Percentiles rank a stretch among this genome's conserved stretches.
Evolutionary conservation across 2,329 filamentous ascomycete species (phyloP).

Genomic region (Huntiella omanensis): DNA sequence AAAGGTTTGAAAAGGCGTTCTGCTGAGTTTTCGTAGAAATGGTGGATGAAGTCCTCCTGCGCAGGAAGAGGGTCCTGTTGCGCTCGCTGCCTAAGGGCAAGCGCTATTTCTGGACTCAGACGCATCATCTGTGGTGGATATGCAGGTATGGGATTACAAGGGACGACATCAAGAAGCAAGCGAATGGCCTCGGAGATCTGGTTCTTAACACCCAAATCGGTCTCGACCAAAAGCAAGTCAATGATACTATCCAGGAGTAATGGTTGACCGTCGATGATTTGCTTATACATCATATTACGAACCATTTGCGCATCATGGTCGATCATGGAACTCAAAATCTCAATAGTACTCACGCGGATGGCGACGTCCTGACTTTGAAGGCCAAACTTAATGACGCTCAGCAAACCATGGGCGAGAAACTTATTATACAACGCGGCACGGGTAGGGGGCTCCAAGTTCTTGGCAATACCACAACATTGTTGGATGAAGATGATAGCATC

Average conservation of each 20-base stretch:
- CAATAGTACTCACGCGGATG: conserved; percentile 79
- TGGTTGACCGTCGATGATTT: conserved; percentile 69
- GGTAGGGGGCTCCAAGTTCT: conserved; percentile 73
- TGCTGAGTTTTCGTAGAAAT: conserved; percentile 79
- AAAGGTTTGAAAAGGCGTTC: conserved; percentile 73
- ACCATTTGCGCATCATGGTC: conserved; percentile 94
- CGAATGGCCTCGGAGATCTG: conserved; percentile 93
- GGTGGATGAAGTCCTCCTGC: conserved; percentile 67
- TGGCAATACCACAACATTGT: conserved; percentile 84
- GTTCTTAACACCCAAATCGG: conserved; percentile 83
- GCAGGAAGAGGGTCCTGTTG: conserved; percentile 39
- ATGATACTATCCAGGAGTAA: conserved; percentile 85
- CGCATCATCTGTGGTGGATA: conserved; percentile 16
- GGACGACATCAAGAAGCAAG: conserved; percentile 58
- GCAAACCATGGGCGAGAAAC: conserved; percentile 71
- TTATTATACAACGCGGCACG: conserved; percentile 73
- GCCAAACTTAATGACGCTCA: conserved; percentile 81
- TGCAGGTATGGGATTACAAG: conserved; percentile 17
- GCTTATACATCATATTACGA: conserved; percentile 77
- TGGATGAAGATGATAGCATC: conserved; percentile 93
- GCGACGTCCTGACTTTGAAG: conserved; percentile 68
- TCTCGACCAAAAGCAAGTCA: conserved; percentile 75
- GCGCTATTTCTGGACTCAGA: conserved; percentile 9
- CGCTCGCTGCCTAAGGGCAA: conserved; percentile 25
- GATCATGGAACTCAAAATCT: conserved; percentile 83